Evolutionary conservation across 2,329 filamentous ascomycete species (phyloP), one percentile per base, ranked within the genome.

Genomic region (Penicillium sp.): DNA sequence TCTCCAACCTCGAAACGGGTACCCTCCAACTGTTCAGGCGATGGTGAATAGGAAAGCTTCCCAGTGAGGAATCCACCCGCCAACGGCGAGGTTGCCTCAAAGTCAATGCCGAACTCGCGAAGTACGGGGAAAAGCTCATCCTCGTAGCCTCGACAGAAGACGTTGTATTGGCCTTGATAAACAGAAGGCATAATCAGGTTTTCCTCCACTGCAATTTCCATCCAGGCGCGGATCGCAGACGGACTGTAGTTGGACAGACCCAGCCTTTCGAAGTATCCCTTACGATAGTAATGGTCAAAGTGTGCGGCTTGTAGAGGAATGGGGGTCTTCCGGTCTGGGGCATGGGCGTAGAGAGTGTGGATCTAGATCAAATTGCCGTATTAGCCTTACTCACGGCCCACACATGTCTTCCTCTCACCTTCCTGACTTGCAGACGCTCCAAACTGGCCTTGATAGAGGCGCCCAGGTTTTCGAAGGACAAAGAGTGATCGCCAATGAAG

Each of bases 241-340:
- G 51, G 51, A 31, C 32, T 54, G 44, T 54, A 54, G 29, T 54
- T 54, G 16, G 51, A 54, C 5, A 54, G 29, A 9, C 51, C 51
- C 14, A 54, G n/a, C 4, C 13, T 32, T 7, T 54, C 26, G 16
- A 54, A 54, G 3, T 24, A 32, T 2, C 51, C 51, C 7, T 26
- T 1, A 16, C 43, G 44, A 20, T 54, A 35, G 29, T 40, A 54
- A 11, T 50, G 37, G 20, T 50, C 51, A n/a, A 54, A 54, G 29
- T 54, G 14, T 22, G 37, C 45, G 4, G 51, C 51, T 29, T 54
- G 51, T 8, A 49, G 43, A 2, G 51, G 24, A 10, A 54, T 54
- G 3, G 51, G 51, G 20, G 37, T 42, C 16, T 39, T 40, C 22
- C 51, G 51, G n/a, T 54, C 51, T 4, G 51, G 51, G 9, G 51